Percentiles rank a stretch among this genome's conserved stretches.
phyloP scores from a whole-genome alignment of 2,329 filamentous ascomycete species.

The Chaetomiaceae sp. region DNA sequence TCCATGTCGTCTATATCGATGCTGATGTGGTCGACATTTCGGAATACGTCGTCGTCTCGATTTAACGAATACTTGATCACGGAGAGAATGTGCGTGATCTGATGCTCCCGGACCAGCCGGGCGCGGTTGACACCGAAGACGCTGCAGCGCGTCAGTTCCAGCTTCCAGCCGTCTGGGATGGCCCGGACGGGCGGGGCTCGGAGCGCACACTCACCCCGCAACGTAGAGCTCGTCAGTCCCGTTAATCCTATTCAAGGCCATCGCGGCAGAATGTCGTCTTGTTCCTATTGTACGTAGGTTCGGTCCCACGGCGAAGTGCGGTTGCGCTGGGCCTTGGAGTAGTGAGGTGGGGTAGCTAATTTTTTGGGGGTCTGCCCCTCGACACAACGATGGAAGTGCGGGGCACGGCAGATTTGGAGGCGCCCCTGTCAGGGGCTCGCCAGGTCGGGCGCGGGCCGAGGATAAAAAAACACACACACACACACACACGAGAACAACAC shows the following conservation, averaged over 20 bases:
- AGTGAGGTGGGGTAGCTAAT: not conserved
- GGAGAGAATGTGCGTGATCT: conserved; percentile 89
- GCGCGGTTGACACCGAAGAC: conserved; percentile 74
- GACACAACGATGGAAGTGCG: not conserved
- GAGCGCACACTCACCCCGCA: conserved; percentile 61
- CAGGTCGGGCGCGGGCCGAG: too few species aligned
- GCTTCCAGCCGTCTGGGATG: not conserved
- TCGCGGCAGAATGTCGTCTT: conserved; percentile 27
- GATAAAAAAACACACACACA: too few species aligned
- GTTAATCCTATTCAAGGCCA: conserved; percentile 63
- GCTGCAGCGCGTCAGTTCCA: conserved; percentile 45
- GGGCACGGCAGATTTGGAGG: too few species aligned
- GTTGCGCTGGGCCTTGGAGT: not conserved
- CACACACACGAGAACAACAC: too few species aligned
- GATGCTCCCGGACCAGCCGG: conserved; percentile 62
- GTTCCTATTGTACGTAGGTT: not conserved
- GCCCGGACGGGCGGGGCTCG: too few species aligned
- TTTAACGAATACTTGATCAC: conserved; percentile 53
- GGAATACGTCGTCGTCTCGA: conserved; percentile 38
- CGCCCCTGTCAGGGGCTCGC: not conserved
- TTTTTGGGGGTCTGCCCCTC: not conserved
- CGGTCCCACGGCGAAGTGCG: too few species aligned
- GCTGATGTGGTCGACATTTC: conserved; percentile 63
- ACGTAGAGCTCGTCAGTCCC: conserved; percentile 70
- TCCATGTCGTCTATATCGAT: conserved; percentile 89